Conservation (phyloP, 306 rosid species). For the Acacia acuminata region DNA sequence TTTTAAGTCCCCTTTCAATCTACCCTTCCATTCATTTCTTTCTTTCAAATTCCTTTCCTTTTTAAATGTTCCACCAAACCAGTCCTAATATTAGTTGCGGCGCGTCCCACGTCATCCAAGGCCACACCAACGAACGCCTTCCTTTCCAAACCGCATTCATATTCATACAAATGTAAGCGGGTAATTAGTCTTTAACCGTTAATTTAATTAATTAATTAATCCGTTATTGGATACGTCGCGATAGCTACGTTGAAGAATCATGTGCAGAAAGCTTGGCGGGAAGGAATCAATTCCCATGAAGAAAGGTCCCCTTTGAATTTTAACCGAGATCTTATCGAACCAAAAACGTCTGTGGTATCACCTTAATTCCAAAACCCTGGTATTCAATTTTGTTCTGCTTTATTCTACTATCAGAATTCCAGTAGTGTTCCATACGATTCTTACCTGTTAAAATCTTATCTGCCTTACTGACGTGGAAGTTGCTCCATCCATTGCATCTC, state of each 20-base stretch:
- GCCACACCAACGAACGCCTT: no score
- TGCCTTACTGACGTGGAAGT: conserved; percentile 17
- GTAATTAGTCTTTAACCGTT: no score
- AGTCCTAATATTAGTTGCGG: no score
- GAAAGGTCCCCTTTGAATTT: conserved; percentile 41
- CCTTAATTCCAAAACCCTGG: conserved; percentile 83
- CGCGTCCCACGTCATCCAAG: no score
- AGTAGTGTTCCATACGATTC: background rate
- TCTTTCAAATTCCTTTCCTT: no score
- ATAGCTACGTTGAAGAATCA: conserved; percentile 66
- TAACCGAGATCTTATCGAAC: conserved; percentile 87
- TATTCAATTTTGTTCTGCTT: conserved; percentile 34
- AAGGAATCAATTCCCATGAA: conserved; percentile 54
- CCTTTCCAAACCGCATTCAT: no score
- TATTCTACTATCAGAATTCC: conserved; percentile 25
- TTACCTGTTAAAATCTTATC: conserved; percentile 13
- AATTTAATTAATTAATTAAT: no score
- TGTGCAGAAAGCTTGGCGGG: conserved; percentile 70
- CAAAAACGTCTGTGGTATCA: conserved; percentile 98
- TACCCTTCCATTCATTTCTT: no score
- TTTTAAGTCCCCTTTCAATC: no score
- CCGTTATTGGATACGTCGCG: background rate
- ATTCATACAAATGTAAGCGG: no score
- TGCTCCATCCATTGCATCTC: conserved; percentile 27
- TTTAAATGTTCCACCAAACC: no score